Percentiles rank a stretch among this genome's conserved stretches.
Conservation (phyloP, 2,329 filamentous ascomycete species). For the Aplosporella prunicola region DNA sequence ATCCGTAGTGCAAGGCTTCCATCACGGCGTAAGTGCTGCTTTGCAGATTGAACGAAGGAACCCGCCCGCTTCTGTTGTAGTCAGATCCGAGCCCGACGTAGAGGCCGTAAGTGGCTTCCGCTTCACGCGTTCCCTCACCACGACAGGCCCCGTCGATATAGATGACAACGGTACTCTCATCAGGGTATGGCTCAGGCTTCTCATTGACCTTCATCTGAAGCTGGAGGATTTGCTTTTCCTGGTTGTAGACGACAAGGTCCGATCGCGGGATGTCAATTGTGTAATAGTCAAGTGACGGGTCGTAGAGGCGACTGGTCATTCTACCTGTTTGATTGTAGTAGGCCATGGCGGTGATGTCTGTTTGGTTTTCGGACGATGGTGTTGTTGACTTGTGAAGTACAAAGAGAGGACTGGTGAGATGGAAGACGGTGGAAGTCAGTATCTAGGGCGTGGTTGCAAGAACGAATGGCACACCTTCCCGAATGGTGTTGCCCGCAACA, state of each 20-base stretch:
- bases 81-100: conserved; percentile 14
- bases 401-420: too few relatives aligned
- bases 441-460: too few relatives aligned
- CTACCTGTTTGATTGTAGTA: too few relatives aligned
- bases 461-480: too few relatives aligned
- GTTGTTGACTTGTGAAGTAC: too few relatives aligned
- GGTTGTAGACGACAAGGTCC: conserved; percentile 10
- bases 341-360: too few relatives aligned
- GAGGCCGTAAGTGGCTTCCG: conserved; percentile 14
- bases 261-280: background rate
- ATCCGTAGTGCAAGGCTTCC: conserved; percentile 12
- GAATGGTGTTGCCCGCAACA: too few relatives aligned
- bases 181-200: background rate
- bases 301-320: background rate
- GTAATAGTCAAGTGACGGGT: background rate
- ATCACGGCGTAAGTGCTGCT: conserved; percentile 16
- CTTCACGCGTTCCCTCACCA: conserved; percentile 13
- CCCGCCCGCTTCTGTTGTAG: conserved; percentile 5
- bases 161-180: conserved; percentile 14
- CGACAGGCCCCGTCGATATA: conserved; percentile 19
- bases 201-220: conserved; percentile 2
- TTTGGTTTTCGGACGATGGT: too few relatives aligned
- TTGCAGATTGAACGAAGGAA: background rate
- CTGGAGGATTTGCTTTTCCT: conserved; percentile 9
- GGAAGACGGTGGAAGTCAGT: too few relatives aligned